These are phyloP conservation scores for Halophytophthora polymorphica DNA, from an alignment of 352 stramenopile genomes.

Conservation along the genomic window DNA sequence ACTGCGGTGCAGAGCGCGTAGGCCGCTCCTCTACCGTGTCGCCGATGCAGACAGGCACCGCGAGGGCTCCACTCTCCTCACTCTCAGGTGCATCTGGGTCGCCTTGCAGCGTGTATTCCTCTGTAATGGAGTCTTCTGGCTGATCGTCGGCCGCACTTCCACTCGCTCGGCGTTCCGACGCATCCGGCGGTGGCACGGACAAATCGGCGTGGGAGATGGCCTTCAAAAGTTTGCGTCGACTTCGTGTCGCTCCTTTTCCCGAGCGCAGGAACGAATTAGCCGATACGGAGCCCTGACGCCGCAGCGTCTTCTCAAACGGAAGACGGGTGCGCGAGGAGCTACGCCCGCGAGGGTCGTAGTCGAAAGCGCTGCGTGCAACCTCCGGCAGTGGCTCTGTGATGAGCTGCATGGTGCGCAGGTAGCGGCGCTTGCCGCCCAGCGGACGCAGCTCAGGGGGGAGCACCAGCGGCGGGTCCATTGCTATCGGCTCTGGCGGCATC, in stretches of 20 bases:
- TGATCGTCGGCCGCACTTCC: too few relatives aligned
- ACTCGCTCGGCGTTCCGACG: too few relatives aligned
- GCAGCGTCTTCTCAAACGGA: slow-evolving; percentile 4
- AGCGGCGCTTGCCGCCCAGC: slow-evolving; percentile 37
- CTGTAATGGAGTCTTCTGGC: slow-evolving; percentile 4
- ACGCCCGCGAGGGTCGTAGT: too few relatives aligned
- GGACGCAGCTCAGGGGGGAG: slow-evolving; percentile 55
- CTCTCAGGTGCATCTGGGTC: background rate
- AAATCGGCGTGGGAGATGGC: slow-evolving; percentile 17
- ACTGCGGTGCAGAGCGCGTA: background rate
- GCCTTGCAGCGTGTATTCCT: slow-evolving; percentile 2
- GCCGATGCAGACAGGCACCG: too few relatives aligned
- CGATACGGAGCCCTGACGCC: slow-evolving; percentile 19
- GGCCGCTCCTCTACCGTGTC: background rate
- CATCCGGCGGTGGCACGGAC: background rate
- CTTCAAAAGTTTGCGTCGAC: slow-evolving; percentile 16
- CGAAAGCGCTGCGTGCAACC: too few relatives aligned
- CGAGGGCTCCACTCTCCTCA: background rate
- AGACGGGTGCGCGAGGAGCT: background rate
- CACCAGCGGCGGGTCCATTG: slow-evolving; percentile 48
- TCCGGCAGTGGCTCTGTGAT: slow-evolving; percentile 22
- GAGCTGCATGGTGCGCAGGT: slow-evolving; percentile 66
- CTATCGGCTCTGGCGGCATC: slow-evolving; percentile 34
- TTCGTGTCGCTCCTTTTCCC: slow-evolving; percentile 13
- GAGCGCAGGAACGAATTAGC: slow-evolving; percentile 11